These are phyloP conservation scores for Pichia cabralensis DNA, from an alignment of 805 yeast genomes.

Conservation along the genomic window DNA sequence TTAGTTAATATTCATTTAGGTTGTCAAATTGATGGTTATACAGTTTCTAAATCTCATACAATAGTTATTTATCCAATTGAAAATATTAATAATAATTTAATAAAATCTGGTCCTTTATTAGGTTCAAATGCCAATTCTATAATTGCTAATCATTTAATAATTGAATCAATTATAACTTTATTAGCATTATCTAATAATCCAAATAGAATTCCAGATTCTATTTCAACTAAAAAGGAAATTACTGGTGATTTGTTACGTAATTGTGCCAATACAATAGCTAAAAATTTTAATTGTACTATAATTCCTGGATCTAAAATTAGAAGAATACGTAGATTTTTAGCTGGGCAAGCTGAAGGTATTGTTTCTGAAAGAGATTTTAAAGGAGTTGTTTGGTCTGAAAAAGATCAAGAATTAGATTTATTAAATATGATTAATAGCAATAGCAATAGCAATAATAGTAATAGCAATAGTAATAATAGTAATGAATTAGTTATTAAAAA, in stretches of 20 bases:
- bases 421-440: slow-evolving; percentile 2
- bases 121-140: slow-evolving; percentile 85
- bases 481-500: slow-evolving; percentile 19
- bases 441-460: slow-evolving; percentile 8
- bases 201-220: slow-evolving; percentile 55
- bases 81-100: slow-evolving; percentile 30
- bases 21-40: slow-evolving; percentile 91
- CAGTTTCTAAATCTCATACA: slow-evolving; percentile 80
- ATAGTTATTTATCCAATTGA: slow-evolving; percentile 74
- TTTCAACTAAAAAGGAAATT: slow-evolving; percentile 34
- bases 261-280: slow-evolving; percentile 82
- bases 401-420: slow-evolving; percentile 60
- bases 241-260: slow-evolving; percentile 63
- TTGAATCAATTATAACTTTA: slow-evolving; percentile 72
- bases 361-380: slow-evolving; percentile 89
- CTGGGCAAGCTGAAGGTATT: slow-evolving; percentile 90
- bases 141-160: slow-evolving; percentile 82
- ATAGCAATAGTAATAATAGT: slow-evolving; percentile 21
- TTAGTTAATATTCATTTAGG: slow-evolving; percentile 79
- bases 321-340: slow-evolving; percentile 83
- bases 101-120: slow-evolving; percentile 67
- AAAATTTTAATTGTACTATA: slow-evolving; percentile 68
- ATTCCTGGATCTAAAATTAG: slow-evolving; percentile 92
- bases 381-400: slow-evolving; percentile 84
- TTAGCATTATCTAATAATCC: slow-evolving; percentile 68